phyloP scores from a whole-genome alignment of 1,284 basidiomycete genomes.

The Fistulina hepatica region DNA sequence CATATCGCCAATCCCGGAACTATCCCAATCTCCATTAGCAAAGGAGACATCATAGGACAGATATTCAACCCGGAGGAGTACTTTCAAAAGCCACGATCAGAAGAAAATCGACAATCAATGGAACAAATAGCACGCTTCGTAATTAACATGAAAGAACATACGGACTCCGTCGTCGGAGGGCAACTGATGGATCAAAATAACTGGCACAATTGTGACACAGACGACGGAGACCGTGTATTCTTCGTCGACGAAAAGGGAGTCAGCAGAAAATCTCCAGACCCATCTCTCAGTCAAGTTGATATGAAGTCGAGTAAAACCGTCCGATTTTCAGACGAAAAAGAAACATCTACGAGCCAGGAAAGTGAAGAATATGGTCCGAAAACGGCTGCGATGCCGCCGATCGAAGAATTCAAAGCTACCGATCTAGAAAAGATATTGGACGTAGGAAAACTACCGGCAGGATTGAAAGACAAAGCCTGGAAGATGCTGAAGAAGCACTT shows the following conservation, averaged over 20 bases:
- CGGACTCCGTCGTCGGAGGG: neutral
- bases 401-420: conserved; percentile 4
- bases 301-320: neutral
- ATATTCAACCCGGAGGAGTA: neutral
- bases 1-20: conserved; percentile 11
- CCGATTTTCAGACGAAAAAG: neutral
- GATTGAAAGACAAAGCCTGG: conserved; percentile 2
- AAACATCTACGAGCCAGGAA: conserved; percentile 1
- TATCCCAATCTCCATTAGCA: conserved; percentile 2
- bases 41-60: conserved; percentile 7
- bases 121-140: neutral
- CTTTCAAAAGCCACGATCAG: neutral
- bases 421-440: conserved; percentile 9
- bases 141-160: neutral
- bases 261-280: neutral
- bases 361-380: conserved; percentile 12
- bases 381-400: conserved; percentile 10
- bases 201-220: neutral
- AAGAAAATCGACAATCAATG: neutral
- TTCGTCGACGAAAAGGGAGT: neutral
- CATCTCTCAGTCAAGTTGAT: neutral
- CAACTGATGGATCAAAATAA: neutral
- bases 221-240: neutral
- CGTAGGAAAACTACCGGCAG: conserved; percentile 9
- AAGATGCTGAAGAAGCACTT: conserved; percentile 10